These are phyloP conservation scores for Cordyceps militaris DNA, from an alignment of 2,329 filamentous ascomycete species.

Conservation along the genomic window DNA sequence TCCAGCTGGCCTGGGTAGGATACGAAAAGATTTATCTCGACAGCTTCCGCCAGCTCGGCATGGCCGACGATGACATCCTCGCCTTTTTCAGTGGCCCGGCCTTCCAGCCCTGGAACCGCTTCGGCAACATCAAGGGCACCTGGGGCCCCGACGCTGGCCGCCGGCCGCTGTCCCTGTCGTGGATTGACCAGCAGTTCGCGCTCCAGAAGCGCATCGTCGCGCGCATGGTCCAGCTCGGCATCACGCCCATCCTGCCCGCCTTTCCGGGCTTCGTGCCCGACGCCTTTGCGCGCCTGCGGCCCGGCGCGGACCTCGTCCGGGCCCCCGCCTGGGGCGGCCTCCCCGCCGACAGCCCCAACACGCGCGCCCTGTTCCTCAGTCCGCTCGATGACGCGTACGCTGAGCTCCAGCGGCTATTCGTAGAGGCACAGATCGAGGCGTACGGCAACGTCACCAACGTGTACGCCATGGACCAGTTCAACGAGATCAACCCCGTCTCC, in stretches of 20 bases:
- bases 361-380: slow-evolving; percentile 40
- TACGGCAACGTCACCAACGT: slow-evolving; percentile 42
- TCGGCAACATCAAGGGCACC: slow-evolving; percentile 45
- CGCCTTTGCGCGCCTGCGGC: slow-evolving; percentile 31
- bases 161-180: slow-evolving; percentile 29
- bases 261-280: slow-evolving; percentile 44
- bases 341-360: slow-evolving; percentile 26
- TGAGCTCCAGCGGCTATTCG: slow-evolving; percentile 36
- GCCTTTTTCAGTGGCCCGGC: slow-evolving; percentile 42
- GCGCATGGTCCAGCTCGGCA: slow-evolving; percentile 45
- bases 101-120: slow-evolving; percentile 46
- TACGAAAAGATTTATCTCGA: slow-evolving; percentile 43
- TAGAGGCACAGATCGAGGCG: slow-evolving; percentile 35
- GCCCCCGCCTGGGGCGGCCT: slow-evolving; percentile 38
- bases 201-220: slow-evolving; percentile 40
- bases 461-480: slow-evolving; percentile 47
- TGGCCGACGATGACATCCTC: slow-evolving; percentile 36
- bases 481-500: slow-evolving; percentile 33
- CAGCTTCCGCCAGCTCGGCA: slow-evolving; percentile 38
- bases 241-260: slow-evolving; percentile 43
- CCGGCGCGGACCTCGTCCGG: slow-evolving; percentile 35
- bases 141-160: slow-evolving; percentile 33
- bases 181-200: slow-evolving; percentile 40
- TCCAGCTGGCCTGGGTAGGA: slow-evolving; percentile 45
- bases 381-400: slow-evolving; percentile 37